A percentile compares a stretch with the other conserved stretches of the same genome.
phyloP scores from a whole-genome alignment of 768 basidiomycete species.

The Dendrothele bispora region DNA sequence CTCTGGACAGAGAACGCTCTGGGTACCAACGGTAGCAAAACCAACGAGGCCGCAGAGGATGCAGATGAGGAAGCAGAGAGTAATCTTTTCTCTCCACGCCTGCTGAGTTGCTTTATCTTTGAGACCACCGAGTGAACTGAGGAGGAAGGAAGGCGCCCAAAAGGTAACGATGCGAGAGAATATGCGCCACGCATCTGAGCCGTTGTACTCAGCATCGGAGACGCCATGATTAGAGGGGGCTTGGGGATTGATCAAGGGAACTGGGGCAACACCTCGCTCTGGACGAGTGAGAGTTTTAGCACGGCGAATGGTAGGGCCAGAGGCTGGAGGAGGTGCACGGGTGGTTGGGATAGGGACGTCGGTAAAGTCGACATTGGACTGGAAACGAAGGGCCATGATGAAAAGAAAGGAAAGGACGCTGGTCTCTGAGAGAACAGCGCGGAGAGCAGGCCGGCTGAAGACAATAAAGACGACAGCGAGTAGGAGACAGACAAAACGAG shows the following conservation, averaged over 20 bases:
- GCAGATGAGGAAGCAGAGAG: constrained; percentile 84
- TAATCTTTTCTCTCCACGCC: constrained; percentile 98
- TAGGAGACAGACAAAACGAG: constrained; percentile 1
- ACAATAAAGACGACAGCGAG: background rate
- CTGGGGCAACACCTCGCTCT: constrained; percentile 91
- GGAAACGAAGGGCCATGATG: constrained; percentile 57
- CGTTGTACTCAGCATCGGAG: constrained; percentile 33
- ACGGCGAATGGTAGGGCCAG: constrained; percentile 68
- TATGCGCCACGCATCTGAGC: constrained; percentile 72
- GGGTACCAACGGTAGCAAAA: constrained; percentile 92
- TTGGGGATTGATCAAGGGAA: constrained; percentile 86
- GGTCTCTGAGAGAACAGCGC: constrained; percentile 1
- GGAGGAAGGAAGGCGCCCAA: constrained; percentile 84
- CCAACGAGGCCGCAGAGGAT: constrained; percentile 79
- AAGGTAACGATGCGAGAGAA: constrained; percentile 81
- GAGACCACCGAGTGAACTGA: constrained; percentile 75
- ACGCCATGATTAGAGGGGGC: constrained; percentile 25
- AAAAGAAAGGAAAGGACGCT: constrained; percentile 21
- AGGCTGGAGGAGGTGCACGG: constrained; percentile 40
- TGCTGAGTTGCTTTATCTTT: constrained; percentile 76
- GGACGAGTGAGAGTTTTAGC: constrained; percentile 97
- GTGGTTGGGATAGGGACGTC: constrained; percentile 73
- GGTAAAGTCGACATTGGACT: constrained; percentile 48
- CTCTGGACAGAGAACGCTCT: constrained; percentile 86
- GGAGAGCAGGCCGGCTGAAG: constrained; percentile 9